Evolutionary conservation across 1,139 yeast genomes (phyloP).

Genomic region (Magnusiomyces tetraspermus): DNA sequence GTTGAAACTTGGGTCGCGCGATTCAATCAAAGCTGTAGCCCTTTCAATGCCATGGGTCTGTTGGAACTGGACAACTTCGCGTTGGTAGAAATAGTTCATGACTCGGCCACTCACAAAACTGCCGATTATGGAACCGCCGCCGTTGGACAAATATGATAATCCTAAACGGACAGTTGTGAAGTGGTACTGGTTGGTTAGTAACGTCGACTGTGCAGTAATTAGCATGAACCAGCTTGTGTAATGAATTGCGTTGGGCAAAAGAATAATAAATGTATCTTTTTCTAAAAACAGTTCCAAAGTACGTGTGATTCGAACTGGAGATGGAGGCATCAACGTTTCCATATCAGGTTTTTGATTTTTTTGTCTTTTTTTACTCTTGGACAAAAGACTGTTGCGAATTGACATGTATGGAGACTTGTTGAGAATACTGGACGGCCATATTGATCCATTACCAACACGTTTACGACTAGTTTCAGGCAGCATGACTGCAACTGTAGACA

Average conservation of each 20-base stretch:
- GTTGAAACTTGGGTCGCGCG: constrained; percentile 30
- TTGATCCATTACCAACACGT: constrained; percentile 60
- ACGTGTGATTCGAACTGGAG: constrained; percentile 33
- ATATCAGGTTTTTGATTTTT: constrained; percentile 26
- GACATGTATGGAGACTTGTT: constrained; percentile 37
- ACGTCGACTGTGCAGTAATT: constrained; percentile 53
- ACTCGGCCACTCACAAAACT: constrained; percentile 30
- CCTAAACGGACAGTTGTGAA: constrained; percentile 51
- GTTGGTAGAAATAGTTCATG: constrained; percentile 27
- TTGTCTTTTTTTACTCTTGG: neutral
- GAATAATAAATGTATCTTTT: constrained; percentile 32
- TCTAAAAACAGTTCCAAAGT: constrained; percentile 30
- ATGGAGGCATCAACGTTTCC: constrained; percentile 40
- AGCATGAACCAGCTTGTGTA: constrained; percentile 64
- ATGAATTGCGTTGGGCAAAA: constrained; percentile 50
- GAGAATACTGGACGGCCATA: constrained; percentile 36
- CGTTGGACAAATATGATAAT: constrained; percentile 41
- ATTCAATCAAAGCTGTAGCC: constrained; percentile 16
- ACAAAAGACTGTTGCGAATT: neutral
- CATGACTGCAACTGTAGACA: constrained; percentile 27
- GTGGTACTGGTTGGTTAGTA: constrained; percentile 41
- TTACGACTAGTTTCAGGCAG: constrained; percentile 67
- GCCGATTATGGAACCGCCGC: constrained; percentile 33
- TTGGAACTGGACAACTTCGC: constrained; percentile 7
- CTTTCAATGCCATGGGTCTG: constrained; percentile 26